These are phyloP conservation scores for Pythium oligandrum DNA, from an alignment of 352 stramenopile species.

Conservation along the genomic window DNA sequence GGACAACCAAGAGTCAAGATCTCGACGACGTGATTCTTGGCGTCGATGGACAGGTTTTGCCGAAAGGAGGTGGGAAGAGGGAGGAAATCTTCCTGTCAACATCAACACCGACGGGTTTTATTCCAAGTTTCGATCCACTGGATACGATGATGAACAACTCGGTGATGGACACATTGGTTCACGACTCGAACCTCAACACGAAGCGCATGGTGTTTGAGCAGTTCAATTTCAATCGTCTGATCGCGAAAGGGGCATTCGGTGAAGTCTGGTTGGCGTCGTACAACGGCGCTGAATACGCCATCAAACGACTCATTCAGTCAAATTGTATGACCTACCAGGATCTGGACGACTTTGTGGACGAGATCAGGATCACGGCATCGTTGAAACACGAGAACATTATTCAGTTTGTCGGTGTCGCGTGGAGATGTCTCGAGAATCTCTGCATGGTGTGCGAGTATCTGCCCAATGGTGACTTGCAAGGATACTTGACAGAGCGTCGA, in stretches of 20 bases:
- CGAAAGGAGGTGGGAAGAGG: too few species aligned
- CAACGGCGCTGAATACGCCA: conserved; percentile 6
- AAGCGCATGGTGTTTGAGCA: conserved; percentile 38
- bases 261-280: conserved; percentile 37
- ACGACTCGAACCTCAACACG: conserved; percentile 25
- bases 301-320: conserved; percentile 14
- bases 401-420: conserved; percentile 40
- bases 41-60: too few species aligned
- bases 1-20: too few species aligned
- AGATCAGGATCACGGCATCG: conserved; percentile 44
- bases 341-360: conserved; percentile 37
- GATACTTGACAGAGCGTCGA: conserved; percentile 25
- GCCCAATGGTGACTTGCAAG: conserved; percentile 36
- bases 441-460: conserved; percentile 56
- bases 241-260: conserved; percentile 43
- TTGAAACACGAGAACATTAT: conserved; percentile 43
- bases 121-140: not conserved
- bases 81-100: too few species aligned
- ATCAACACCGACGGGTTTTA: too few species aligned
- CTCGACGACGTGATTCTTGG: too few species aligned
- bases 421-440: conserved; percentile 41
- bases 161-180: conserved; percentile 18
- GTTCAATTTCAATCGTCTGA: conserved; percentile 29
- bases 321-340: conserved; percentile 12
- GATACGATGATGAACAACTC: conserved; percentile 6